These are phyloP conservation scores for Thielaviopsis populi DNA, from an alignment of 2,329 filamentous ascomycete species.

Conservation along the genomic window DNA sequence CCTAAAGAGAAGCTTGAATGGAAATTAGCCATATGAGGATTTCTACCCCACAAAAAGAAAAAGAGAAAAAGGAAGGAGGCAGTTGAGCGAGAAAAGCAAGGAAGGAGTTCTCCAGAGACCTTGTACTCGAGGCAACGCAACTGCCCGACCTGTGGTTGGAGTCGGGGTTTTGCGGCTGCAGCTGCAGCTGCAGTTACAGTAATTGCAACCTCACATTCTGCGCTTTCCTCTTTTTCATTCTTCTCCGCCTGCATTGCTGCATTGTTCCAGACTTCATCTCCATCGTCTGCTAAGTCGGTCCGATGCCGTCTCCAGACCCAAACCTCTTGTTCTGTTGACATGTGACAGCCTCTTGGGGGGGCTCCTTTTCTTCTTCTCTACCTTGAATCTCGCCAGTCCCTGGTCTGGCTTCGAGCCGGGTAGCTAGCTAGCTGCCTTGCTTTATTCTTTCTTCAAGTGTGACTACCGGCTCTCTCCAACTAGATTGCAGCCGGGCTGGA, in stretches of 20 bases:
- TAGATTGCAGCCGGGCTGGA: neutral
- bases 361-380: neutral
- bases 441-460: neutral
- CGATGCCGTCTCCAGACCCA: neutral
- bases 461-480: neutral
- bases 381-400: neutral
- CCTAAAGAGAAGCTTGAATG: neutral
- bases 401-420: neutral
- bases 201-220: neutral
- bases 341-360: neutral
- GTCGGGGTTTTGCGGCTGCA: neutral
- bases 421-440: too few species aligned
- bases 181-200: neutral
- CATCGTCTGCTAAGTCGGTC: neutral
- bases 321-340: neutral
- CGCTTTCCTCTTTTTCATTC: conserved; percentile 1
- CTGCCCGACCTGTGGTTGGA: neutral
- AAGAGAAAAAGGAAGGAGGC: neutral
- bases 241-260: neutral
- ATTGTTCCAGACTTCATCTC: neutral
- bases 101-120: neutral
- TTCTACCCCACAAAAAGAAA: neutral
- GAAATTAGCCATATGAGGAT: neutral
- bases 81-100: neutral
- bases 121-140: neutral